These are phyloP conservation scores for Datura wrightii DNA, from an alignment of 257 asterid genomes.

Conservation along the genomic window DNA sequence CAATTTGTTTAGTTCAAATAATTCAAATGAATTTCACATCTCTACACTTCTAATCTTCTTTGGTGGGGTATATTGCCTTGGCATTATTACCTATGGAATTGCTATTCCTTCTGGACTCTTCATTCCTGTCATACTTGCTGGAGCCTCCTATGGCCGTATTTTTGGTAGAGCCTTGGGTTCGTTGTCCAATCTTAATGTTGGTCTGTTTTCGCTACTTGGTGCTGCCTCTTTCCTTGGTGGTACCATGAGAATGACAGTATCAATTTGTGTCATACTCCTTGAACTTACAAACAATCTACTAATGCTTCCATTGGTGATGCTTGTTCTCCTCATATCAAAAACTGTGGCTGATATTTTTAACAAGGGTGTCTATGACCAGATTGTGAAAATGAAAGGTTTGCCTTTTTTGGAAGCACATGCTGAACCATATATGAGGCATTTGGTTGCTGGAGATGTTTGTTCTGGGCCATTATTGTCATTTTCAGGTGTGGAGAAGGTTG, in stretches of 20 bases:
- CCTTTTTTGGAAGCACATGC: conserved; percentile 97
- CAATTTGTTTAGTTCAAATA: conserved; percentile 64
- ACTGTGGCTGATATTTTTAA: conserved; percentile 90
- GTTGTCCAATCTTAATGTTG: conserved; percentile 68
- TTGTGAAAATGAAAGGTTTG: conserved; percentile 90
- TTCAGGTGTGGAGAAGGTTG: conserved; percentile 82
- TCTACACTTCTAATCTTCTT: conserved; percentile 69
- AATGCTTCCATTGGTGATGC: conserved; percentile 94
- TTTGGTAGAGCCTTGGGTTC: conserved; percentile 69
- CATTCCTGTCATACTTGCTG: conserved; percentile 98
- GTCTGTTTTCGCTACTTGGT: conserved; percentile 85
- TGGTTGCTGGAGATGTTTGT: conserved; percentile 87
- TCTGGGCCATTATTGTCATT: conserved; percentile 85
- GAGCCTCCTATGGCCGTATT: conserved; percentile 95
- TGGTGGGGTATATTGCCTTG: conserved; percentile 64
- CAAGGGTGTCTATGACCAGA: conserved; percentile 90
- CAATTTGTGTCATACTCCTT: conserved; percentile 88
- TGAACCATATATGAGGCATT: conserved; percentile 85
- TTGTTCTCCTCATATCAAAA: conserved; percentile 90
- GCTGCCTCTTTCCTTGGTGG: conserved; percentile 99
- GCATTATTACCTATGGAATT: conserved; percentile 86
- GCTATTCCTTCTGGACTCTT: conserved; percentile 97
- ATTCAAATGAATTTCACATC: conserved; percentile 63
- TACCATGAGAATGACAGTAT: conserved; percentile 98
- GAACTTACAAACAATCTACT: conserved; percentile 84